phyloP scores from a whole-genome alignment of 106 monocot species.

The Hemerocallis citrina region DNA sequence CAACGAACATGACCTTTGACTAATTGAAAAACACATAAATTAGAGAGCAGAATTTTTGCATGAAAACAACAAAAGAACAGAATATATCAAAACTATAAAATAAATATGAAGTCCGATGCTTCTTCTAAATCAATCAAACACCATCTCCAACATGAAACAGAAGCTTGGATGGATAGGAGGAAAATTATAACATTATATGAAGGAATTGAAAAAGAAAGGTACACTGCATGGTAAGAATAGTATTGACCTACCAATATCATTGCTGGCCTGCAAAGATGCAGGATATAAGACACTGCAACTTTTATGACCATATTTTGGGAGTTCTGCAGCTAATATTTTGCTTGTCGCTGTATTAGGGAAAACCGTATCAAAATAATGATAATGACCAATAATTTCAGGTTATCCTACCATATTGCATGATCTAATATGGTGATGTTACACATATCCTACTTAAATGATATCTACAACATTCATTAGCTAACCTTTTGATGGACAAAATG shows the following conservation, averaged over 20 bases:
- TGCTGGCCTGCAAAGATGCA: slow-evolving; percentile 86
- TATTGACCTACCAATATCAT: slow-evolving; percentile 61
- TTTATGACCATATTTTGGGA: slow-evolving; percentile 39
- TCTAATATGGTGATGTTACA: too few species aligned
- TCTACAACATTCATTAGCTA: not conserved
- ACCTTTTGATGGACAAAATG: slow-evolving; percentile 97
- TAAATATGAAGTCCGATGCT: not conserved
- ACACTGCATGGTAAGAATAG: not conserved
- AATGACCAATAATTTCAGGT: not conserved
- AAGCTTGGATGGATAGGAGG: not conserved
- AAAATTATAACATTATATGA: too few species aligned
- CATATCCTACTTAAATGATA: not conserved
- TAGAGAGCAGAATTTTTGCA: not conserved
- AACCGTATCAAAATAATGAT: not conserved
- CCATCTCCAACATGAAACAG: not conserved
- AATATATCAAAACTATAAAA: not conserved
- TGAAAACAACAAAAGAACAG: not conserved
- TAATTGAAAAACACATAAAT: not conserved
- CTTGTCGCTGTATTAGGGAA: slow-evolving; percentile 59
- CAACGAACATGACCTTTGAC: not conserved
- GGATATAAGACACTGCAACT: slow-evolving; percentile 81
- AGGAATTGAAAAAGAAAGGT: not conserved
- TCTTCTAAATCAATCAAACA: not conserved
- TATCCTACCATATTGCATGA: not conserved
- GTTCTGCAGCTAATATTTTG: slow-evolving; percentile 84